These are phyloP conservation scores for Chloroidium sp. DNA, from an alignment of 163 green algal genomes.

Conservation along the genomic window DNA sequence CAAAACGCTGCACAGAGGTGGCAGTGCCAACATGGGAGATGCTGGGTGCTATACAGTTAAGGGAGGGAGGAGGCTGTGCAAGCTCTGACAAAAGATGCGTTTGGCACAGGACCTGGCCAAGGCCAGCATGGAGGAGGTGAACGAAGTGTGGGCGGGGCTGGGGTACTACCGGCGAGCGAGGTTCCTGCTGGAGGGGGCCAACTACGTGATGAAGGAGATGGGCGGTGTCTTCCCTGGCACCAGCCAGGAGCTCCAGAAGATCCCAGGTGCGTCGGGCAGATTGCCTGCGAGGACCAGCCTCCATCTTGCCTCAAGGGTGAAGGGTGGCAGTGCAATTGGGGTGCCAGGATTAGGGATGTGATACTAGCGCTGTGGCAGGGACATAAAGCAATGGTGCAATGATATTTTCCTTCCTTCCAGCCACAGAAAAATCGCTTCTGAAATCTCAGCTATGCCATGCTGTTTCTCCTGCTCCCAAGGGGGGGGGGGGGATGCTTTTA, in stretches of 20 bases:
- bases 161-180: slow-evolving; percentile 89
- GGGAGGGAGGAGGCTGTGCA: too few species aligned
- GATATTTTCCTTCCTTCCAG: too few species aligned
- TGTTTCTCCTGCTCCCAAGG: neutral
- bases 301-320: neutral
- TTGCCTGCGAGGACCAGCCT: neutral
- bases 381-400: neutral
- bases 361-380: neutral
- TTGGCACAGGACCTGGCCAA: slow-evolving; percentile 44
- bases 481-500: neutral
- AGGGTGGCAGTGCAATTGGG: neutral
- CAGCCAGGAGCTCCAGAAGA: slow-evolving; percentile 55
- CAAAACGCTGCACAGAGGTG: too few species aligned
- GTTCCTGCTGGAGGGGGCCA: slow-evolving; percentile 77
- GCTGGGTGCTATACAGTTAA: too few species aligned
- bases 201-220: slow-evolving; percentile 51
- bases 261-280: slow-evolving; percentile 54
- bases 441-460: neutral
- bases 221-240: slow-evolving; percentile 65
- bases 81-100: neutral
- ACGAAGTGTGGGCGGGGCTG: slow-evolving; percentile 85
- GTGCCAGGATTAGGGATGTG: neutral
- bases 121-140: slow-evolving; percentile 78
- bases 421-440: too few species aligned
- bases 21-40: too few species aligned